A percentile compares a stretch with the other conserved stretches of the same genome.
Conservation (phyloP, 2,329 filamentous ascomycete genomes). For the Fusarium tanahbumbuense region DNA sequence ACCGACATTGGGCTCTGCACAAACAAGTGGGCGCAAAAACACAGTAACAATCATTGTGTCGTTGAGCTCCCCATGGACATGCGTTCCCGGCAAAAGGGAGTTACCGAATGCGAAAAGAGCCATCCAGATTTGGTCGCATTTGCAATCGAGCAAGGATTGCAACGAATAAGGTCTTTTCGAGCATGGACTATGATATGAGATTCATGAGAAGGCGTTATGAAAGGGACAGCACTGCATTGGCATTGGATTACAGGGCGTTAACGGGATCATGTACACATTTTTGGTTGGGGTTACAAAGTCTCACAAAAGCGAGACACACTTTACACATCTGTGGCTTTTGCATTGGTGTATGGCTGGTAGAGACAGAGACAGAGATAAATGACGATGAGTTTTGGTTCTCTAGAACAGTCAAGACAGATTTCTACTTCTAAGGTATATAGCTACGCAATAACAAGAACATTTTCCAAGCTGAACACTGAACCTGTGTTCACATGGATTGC, state of each 20-base stretch:
- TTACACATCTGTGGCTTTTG: constrained; percentile 3
- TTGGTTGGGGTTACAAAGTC: constrained; percentile 1
- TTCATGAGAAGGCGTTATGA: constrained; percentile 14
- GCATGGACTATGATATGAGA: constrained; percentile 1
- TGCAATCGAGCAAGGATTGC: not conserved
- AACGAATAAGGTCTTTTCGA: not conserved
- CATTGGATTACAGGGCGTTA: constrained; percentile 42
- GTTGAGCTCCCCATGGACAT: not conserved
- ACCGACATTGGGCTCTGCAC: not conserved
- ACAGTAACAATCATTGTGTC: not conserved
- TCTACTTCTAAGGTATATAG: not conserved
- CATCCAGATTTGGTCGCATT: not conserved
- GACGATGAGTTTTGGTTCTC: not conserved
- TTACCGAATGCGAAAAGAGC: not conserved
- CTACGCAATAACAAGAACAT: not conserved
- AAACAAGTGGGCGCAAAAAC: not conserved
- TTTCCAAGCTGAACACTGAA: not conserved
- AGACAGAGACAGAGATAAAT: not conserved
- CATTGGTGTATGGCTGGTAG: constrained; percentile 3
- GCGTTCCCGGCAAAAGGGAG: not conserved
- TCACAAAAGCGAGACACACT: not conserved
- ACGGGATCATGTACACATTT: constrained; percentile 13
- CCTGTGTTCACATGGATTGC: not conserved
- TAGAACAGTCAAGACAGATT: not conserved
- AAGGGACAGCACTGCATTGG: constrained; percentile 18